Conservation (phyloP, 345 rosid genomes). For the Brassica incana region DNA sequence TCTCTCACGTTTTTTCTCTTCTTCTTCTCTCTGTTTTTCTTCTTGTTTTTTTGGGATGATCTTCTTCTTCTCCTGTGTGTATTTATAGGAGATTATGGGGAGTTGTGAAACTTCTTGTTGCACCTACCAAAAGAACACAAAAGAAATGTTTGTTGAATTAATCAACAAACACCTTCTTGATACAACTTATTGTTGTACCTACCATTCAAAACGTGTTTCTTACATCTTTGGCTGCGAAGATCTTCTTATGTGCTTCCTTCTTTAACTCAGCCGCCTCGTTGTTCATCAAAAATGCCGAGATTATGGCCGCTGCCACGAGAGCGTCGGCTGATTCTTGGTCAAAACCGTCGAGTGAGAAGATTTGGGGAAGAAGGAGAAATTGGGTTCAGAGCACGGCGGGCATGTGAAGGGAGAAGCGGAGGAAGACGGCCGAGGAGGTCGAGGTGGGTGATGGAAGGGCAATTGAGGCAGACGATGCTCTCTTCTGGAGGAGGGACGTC, state of each 20-base stretch:
- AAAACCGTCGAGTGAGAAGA: background rate
- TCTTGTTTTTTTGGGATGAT: too few species aligned
- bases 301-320: slow-evolving; percentile 51
- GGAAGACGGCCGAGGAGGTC: slow-evolving; percentile 18
- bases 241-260: slow-evolving; percentile 45
- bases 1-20: too few species aligned
- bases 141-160: too few species aligned
- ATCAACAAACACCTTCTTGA: too few species aligned
- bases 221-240: slow-evolving; percentile 45
- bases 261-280: slow-evolving; percentile 37
- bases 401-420: slow-evolving; percentile 42
- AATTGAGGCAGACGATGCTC: slow-evolving; percentile 47
- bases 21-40: too few species aligned
- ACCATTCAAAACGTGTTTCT: too few species aligned
- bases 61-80: too few species aligned
- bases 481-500: slow-evolving; percentile 16
- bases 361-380: slow-evolving; percentile 48
- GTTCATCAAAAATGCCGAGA: slow-evolving; percentile 43
- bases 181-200: too few species aligned
- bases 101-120: too few species aligned
- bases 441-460: slow-evolving; percentile 51
- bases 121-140: too few species aligned
- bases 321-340: slow-evolving; percentile 39
- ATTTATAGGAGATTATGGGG: too few species aligned
- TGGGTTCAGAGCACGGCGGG: slow-evolving; percentile 50